Conservation (phyloP, 164 flowering plant species). For the Tetrastigma voinierianum region DNA sequence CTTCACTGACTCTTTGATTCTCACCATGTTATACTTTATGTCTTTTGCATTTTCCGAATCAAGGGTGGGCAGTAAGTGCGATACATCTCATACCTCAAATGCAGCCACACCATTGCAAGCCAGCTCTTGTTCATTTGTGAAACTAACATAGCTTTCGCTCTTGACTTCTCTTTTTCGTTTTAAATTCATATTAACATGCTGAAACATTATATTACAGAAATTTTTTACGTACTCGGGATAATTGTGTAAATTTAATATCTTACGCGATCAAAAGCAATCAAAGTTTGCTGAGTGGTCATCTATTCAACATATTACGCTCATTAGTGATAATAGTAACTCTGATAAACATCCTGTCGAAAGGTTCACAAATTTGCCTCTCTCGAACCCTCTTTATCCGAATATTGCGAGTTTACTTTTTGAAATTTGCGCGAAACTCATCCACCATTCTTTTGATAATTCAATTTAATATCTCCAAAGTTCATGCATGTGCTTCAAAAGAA, state of each 20-base stretch:
- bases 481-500: constrained; percentile 89
- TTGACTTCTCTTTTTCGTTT: constrained; percentile 94
- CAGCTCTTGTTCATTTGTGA: constrained; percentile 94
- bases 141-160: constrained; percentile 88
- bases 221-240: constrained; percentile 94
- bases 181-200: constrained; percentile 90
- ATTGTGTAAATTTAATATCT: constrained; percentile 94
- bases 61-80: too few relatives aligned
- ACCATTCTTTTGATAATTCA: constrained; percentile 94
- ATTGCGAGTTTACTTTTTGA: constrained; percentile 90
- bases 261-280: constrained; percentile 46
- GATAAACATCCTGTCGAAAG: neutral
- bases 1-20: too few relatives aligned
- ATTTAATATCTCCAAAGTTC: constrained; percentile 99
- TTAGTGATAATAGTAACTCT: neutral
- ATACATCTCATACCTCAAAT: constrained; percentile 61
- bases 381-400: constrained; percentile 90
- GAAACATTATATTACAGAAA: constrained; percentile 96
- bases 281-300: neutral
- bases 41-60: too few relatives aligned
- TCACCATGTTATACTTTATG: too few relatives aligned
- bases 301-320: neutral
- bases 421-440: constrained; percentile 93
- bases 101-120: constrained; percentile 97
- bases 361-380: constrained; percentile 7